Base-by-base conservation (phyloP, 495 filamentous ascomycete genomes). In the Neurospora tetrasperma region DNA sequence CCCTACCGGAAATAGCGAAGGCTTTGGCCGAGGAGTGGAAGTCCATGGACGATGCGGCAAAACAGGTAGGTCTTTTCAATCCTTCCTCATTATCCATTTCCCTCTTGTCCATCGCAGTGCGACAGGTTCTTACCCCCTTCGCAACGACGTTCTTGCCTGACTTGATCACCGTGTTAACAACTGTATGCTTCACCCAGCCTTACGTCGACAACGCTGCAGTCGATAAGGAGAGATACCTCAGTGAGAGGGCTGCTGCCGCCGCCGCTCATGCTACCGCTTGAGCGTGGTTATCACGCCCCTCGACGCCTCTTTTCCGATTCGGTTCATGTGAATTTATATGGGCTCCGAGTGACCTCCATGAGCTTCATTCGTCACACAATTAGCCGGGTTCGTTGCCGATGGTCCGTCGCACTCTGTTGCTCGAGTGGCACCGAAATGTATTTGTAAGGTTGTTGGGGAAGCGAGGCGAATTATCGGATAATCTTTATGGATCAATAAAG, bases 21-120 rank as follows among this genome's bases (percentile, higher is more conserved):
- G 74, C 75, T 38, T 75, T 87, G 20, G 74, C 71, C n/a, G 54
- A 80, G 12, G 88, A 91, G 75, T 95, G 89, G 90, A 76, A 84
- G 71, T 10, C 40, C 84, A 74, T 86, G 81, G 62, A 83, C 79
- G 69, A 71, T 43, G 35, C 86, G 85, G 83, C 93, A 87, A 80
- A 79, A 62, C 70, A 79, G 72, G 83, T 85, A 83, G 71, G 81
- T 75, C 11, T 10, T 59, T 59, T 20, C 11, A 59, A 27, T 46
- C 18, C 4, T 9, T 62, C 39, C 46, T 12, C 54, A 40, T 40
- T 31, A n/a, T 38, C 10, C 62, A 46, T 20, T 66, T 71, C 42
- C 41, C 70, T 38, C 38, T 18, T 43, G 27, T 23, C 23, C 44
- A 7, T 16, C 31, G 3, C 31, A 59, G 14, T 27, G 41, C 39